These are phyloP conservation scores for Liriodendron chinense DNA, from an alignment of 164 flowering plant genomes.

Conservation along the genomic window DNA sequence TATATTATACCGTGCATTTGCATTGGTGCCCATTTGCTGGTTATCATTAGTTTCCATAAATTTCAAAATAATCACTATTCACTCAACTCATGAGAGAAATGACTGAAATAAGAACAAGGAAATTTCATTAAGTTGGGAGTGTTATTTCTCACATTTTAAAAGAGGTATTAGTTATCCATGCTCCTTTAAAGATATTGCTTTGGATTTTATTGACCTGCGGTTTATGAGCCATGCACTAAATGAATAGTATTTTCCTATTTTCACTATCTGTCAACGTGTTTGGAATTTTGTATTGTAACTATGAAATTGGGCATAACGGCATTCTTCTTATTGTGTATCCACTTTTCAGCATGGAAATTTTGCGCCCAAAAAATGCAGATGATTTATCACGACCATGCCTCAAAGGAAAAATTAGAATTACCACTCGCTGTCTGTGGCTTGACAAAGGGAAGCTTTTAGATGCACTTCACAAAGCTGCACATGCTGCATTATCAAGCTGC, in stretches of 20 bases:
- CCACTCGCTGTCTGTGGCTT: slow-evolving; percentile 97
- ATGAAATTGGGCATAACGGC: neutral
- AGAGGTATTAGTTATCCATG: neutral
- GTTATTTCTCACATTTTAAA: neutral
- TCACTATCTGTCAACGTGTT: no score
- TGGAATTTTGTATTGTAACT: neutral
- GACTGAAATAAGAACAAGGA: neutral
- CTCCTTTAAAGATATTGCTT: neutral
- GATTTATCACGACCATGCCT: slow-evolving; percentile 38
- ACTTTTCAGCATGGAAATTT: slow-evolving; percentile 81
- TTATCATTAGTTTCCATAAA: neutral
- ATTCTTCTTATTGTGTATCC: neutral
- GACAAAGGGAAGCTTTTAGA: slow-evolving; percentile 96
- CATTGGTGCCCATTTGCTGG: neutral
- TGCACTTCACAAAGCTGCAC: slow-evolving; percentile 90
- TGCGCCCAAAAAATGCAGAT: slow-evolving; percentile 63
- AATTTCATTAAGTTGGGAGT: neutral
- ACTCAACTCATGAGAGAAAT: neutral
- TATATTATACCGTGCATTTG: neutral
- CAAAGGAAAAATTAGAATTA: slow-evolving; percentile 89
- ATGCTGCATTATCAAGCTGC: slow-evolving; percentile 90
- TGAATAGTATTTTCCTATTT: neutral
- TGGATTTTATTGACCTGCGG: neutral
- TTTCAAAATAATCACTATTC: neutral
- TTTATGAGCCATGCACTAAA: neutral